phyloP scores from a whole-genome alignment of 1,139 yeast species.

The Geotrichum europaeum region DNA sequence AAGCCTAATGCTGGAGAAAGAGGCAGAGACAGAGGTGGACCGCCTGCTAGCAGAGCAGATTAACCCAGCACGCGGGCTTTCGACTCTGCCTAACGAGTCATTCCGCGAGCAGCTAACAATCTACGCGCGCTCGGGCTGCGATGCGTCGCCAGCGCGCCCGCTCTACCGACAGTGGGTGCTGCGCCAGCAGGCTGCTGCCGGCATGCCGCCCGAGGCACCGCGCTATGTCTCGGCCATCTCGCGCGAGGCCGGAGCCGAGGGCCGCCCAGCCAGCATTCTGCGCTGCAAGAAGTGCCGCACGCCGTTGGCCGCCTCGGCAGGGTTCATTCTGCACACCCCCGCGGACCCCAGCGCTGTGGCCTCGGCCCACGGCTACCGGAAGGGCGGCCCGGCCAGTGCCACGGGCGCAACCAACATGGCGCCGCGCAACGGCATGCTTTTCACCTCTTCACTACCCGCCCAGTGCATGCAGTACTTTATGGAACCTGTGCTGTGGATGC shows the following conservation, averaged over 20 bases:
- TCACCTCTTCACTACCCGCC: conserved; percentile 45
- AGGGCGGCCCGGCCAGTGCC: neutral
- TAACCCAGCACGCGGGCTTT: conserved; percentile 46
- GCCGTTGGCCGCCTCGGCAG: conserved; percentile 2
- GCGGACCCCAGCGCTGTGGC: conserved; percentile 15
- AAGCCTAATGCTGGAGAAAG: neutral
- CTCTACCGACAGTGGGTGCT: conserved; percentile 47
- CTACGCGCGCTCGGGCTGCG: conserved; percentile 47
- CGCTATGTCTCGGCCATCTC: neutral
- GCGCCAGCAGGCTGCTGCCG: conserved; percentile 14
- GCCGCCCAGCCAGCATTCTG: conserved; percentile 34
- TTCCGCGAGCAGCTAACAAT: conserved; percentile 66
- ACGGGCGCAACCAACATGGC: conserved; percentile 8
- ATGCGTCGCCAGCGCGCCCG: conserved; percentile 36
- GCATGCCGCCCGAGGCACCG: conserved; percentile 14
- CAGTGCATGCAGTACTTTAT: conserved; percentile 85
- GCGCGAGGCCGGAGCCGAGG: neutral
- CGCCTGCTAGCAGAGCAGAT: conserved; percentile 66
- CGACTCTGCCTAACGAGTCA: conserved; percentile 69
- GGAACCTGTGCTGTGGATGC: conserved; percentile 93
- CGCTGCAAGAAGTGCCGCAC: conserved; percentile 68
- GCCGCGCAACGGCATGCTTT: conserved; percentile 32
- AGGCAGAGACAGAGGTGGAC: conserved; percentile 50
- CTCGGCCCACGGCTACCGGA: conserved; percentile 14
- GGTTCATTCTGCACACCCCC: conserved; percentile 4